Evolutionary conservation across 306 rosid genomes (phyloP), one percentile per base, ranked within the genome.

Genomic region (Trichosanthes cucumerina): DNA sequence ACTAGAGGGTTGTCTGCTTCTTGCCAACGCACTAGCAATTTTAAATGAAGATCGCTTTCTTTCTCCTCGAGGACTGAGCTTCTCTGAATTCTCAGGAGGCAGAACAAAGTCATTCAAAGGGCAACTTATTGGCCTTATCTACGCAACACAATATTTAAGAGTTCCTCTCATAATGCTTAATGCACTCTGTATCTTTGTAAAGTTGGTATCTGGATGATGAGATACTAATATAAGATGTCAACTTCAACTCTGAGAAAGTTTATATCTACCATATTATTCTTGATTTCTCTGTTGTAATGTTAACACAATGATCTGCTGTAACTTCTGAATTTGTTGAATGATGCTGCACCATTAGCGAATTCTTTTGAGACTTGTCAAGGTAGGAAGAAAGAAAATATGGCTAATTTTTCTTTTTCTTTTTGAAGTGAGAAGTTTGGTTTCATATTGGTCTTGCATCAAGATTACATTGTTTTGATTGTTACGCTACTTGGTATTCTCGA

Each of bases 31-130:
- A 39, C 76, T 93, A 26, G 97, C 98, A 10, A 88, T 93, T 74
- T 81, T 93, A 56, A 93, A 93, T 9, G 98, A 91, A 84, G 98
- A 93, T 80, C 93, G 97, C 10, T 93, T 93, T 84, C 92, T 93
- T 63, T 87, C 88, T 13, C 97, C 91, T 9, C 88, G 92, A 80
- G 93, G 98, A 72, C 89, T 85, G 90, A 87, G 91, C 88, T 89
- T 91, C 79, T 83, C 96, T 31, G 93, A 89, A 24, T 84, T 87
- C 85, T 87, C 92, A 2, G 92, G 85, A n/a, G 92, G 92, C 82
- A 90, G 75, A 89, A 81, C 91, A 52, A 93, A 91, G 53, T 86
- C 96, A 43, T 85, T 91, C 38, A 91, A 89, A 83, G 93, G 97
- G 80, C 96, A 89, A 88, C 68, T 91, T 41, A 86, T 93, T 38